Evolutionary conservation across 2,329 filamentous ascomycete genomes (phyloP).

Genomic region (Trichoderma cornu-damae): DNA sequence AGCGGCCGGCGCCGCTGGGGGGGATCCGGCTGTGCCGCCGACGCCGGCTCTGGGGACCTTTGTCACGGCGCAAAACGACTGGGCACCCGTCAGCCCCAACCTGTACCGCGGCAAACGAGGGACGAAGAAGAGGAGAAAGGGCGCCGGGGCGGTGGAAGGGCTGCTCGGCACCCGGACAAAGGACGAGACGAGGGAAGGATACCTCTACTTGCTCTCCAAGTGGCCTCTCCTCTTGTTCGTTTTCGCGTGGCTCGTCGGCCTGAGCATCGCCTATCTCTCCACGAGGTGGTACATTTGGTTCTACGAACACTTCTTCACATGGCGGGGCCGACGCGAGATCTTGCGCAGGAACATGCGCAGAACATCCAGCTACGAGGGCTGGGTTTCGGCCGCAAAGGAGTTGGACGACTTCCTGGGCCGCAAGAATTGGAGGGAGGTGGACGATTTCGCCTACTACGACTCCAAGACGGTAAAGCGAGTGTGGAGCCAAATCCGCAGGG

Average conservation of each 20-base stretch:
- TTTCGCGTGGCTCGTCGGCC: constrained; percentile 69
- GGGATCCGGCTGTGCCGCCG: constrained; percentile 29
- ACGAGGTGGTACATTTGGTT: constrained; percentile 85
- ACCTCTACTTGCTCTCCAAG: constrained; percentile 82
- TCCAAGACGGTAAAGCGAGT: constrained; percentile 75
- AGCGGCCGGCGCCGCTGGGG: constrained; percentile 37
- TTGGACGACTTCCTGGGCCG: constrained; percentile 79
- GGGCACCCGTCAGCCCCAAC: constrained; percentile 79
- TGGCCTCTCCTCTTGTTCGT: constrained; percentile 85
- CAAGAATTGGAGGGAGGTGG: constrained; percentile 70
- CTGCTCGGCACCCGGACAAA: constrained; percentile 57
- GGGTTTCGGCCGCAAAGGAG: constrained; percentile 72
- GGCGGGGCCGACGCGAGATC: constrained; percentile 72
- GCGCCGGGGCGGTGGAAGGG: constrained; percentile 36
- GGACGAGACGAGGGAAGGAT: constrained; percentile 92
- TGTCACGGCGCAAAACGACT: constrained; percentile 90
- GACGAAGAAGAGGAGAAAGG: constrained; percentile 36
- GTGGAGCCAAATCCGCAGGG: constrained; percentile 65
- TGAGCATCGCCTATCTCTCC: constrained; percentile 67
- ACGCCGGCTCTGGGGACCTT: constrained; percentile 47
- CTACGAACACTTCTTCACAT: constrained; percentile 88
- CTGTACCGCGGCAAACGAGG: constrained; percentile 43
- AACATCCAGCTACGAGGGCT: constrained; percentile 73
- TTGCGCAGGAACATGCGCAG: constrained; percentile 66
- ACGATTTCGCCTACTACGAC: constrained; percentile 82